These are phyloP conservation scores for Ustilago nuda DNA, from an alignment of 1,284 basidiomycete genomes.

Conservation along the genomic window DNA sequence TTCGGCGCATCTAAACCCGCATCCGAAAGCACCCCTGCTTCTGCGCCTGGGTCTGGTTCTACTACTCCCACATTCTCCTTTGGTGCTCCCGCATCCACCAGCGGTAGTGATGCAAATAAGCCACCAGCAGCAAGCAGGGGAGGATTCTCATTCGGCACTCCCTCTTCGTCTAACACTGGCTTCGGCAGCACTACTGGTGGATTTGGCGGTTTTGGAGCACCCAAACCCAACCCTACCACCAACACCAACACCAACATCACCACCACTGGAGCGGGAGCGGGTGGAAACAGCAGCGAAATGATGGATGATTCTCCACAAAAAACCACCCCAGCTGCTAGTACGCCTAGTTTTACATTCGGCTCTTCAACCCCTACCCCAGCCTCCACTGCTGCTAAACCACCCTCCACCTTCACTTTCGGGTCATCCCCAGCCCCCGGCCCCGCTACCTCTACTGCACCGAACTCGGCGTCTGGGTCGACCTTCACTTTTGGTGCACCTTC, in stretches of 20 bases:
- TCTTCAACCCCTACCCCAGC: conserved; percentile 16
- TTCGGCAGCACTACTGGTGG: conserved; percentile 7
- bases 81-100: conserved; percentile 4
- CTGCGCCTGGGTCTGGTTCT: conserved; percentile 7
- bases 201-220: neutral
- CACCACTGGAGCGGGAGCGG: neutral
- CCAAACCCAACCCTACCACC: neutral
- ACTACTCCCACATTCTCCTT: conserved; percentile 30
- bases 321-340: neutral
- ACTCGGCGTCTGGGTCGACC: neutral
- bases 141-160: conserved; percentile 25
- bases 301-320: conserved; percentile 50
- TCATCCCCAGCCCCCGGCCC: neutral
- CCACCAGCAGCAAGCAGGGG: conserved; percentile 14
- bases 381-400: neutral
- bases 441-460: conserved; percentile 1
- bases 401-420: conserved; percentile 30
- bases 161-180: conserved; percentile 10
- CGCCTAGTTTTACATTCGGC: conserved; percentile 34
- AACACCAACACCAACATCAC: neutral
- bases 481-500: conserved; percentile 30
- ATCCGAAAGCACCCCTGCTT: neutral
- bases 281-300: conserved; percentile 19
- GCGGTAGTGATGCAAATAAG: conserved; percentile 2
- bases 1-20: conserved; percentile 26